phyloP scores from a whole-genome alignment of 2,329 filamentous ascomycete species.

The Trichoderma brevicompactum region DNA sequence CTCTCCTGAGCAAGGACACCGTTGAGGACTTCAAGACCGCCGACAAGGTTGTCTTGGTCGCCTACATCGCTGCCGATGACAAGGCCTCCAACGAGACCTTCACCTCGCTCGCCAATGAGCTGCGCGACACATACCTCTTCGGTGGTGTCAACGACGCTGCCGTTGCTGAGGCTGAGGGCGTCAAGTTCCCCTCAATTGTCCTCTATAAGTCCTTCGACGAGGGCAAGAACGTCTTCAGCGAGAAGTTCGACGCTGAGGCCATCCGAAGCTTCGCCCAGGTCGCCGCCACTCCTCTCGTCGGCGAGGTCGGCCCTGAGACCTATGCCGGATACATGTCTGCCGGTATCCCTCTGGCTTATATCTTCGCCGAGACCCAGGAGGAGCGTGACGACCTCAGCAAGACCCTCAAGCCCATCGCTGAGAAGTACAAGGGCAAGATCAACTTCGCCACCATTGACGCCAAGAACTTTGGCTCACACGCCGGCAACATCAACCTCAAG shows the following conservation, averaged over 20 bases:
- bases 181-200: slow-evolving; percentile 83
- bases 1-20: slow-evolving; percentile 76
- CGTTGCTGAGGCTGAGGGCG: slow-evolving; percentile 87
- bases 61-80: slow-evolving; percentile 79
- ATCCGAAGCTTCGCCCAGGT: slow-evolving; percentile 85
- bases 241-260: slow-evolving; percentile 78
- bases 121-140: slow-evolving; percentile 92
- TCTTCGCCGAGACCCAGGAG: slow-evolving; percentile 91
- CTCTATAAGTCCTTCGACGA: slow-evolving; percentile 97
- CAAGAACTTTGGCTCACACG: slow-evolving; percentile 90
- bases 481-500: slow-evolving; percentile 95
- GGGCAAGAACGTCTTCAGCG: slow-evolving; percentile 81
- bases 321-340: slow-evolving; percentile 94
- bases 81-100: slow-evolving; percentile 89
- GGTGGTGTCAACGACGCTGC: slow-evolving; percentile 82
- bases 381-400: slow-evolving; percentile 81
- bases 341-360: slow-evolving; percentile 92
- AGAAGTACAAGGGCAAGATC: slow-evolving; percentile 90
- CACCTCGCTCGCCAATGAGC: slow-evolving; percentile 69
- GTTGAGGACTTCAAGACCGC: slow-evolving; percentile 96
- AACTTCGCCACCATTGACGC: slow-evolving; percentile 99
- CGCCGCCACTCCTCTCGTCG: slow-evolving; percentile 85
- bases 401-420: slow-evolving; percentile 80
- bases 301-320: slow-evolving; percentile 95
- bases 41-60: slow-evolving; percentile 94